Evolutionary conservation across 2,329 filamentous ascomycete genomes (phyloP).

Genomic region (Penicillium corylophilum): DNA sequence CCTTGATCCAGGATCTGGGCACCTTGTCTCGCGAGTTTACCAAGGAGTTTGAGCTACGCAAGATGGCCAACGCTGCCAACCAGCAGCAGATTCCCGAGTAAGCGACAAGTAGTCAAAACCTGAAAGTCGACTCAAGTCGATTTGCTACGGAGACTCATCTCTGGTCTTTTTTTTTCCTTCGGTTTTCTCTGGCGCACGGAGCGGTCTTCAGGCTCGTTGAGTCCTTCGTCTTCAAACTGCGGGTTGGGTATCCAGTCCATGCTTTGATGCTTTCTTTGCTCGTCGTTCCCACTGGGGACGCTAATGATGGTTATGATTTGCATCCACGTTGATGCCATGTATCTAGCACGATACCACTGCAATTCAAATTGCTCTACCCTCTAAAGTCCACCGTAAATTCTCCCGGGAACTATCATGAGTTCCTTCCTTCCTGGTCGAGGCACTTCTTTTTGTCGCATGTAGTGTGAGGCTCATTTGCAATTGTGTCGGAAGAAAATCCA

Average conservation of each 20-base stretch:
- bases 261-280: conserved; percentile 1
- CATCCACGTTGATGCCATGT: conserved; percentile 2
- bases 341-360: conserved; percentile 1
- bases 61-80: conserved; percentile 68
- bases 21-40: conserved; percentile 84
- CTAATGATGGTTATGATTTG: conserved; percentile 8
- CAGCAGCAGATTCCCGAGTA: conserved; percentile 46
- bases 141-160: background rate
- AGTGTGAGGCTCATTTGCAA: too few species aligned
- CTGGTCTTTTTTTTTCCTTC: conserved; percentile 1
- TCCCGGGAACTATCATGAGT: background rate
- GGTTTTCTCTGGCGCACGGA: conserved; percentile 22
- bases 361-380: background rate
- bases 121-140: background rate
- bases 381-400: background rate
- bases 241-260: background rate
- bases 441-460: background rate
- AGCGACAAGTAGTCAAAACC: background rate
- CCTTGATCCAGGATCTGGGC: conserved; percentile 77
- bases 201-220: conserved; percentile 10
- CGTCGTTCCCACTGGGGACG: conserved; percentile 2
- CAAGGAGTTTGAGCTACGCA: conserved; percentile 84
- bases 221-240: background rate
- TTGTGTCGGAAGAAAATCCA: too few species aligned
- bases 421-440: background rate